Evolutionary conservation across 306 rosid species (phyloP).

Genomic region (Gleditsia sinensis): DNA sequence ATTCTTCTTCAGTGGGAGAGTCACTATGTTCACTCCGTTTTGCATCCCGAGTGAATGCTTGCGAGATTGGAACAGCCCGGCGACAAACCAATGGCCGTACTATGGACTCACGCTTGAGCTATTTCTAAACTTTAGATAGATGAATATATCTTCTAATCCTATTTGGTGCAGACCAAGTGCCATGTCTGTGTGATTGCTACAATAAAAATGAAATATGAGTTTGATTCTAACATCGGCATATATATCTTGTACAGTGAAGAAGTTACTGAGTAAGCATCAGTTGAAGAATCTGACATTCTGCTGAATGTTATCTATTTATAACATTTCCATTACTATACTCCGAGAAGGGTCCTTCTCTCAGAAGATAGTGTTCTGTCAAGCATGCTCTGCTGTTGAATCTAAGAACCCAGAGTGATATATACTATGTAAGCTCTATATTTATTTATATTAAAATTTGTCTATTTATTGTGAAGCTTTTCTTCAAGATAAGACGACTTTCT

Average conservation of each 20-base stretch:
- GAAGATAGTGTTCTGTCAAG: background rate
- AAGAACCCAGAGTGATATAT: background rate
- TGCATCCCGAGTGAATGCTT: constrained; percentile 93
- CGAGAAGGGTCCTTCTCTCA: background rate
- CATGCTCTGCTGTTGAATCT: background rate
- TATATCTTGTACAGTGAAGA: constrained; percentile 65
- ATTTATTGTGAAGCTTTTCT: background rate
- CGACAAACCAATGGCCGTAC: constrained; percentile 70
- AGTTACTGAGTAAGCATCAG: constrained; percentile 37
- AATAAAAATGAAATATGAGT: constrained; percentile 41
- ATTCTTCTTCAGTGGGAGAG: constrained; percentile 71
- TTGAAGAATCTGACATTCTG: constrained; percentile 21
- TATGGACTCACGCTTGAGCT: constrained; percentile 67
- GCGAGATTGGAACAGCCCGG: constrained; percentile 91
- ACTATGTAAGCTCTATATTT: background rate
- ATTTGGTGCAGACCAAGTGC: constrained; percentile 38
- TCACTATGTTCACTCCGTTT: constrained; percentile 96
- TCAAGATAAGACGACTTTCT: background rate
- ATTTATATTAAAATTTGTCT: background rate
- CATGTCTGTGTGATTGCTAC: constrained; percentile 32
- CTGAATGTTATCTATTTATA: constrained; percentile 30
- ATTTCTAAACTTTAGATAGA: constrained; percentile 44
- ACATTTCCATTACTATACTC: constrained; percentile 15
- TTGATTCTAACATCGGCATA: constrained; percentile 73
- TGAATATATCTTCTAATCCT: constrained; percentile 25